Percentiles rank a stretch among this genome's conserved stretches.
Conservation (phyloP, 2,329 filamentous ascomycete species). For the Fonsecaea multimorphosa region DNA sequence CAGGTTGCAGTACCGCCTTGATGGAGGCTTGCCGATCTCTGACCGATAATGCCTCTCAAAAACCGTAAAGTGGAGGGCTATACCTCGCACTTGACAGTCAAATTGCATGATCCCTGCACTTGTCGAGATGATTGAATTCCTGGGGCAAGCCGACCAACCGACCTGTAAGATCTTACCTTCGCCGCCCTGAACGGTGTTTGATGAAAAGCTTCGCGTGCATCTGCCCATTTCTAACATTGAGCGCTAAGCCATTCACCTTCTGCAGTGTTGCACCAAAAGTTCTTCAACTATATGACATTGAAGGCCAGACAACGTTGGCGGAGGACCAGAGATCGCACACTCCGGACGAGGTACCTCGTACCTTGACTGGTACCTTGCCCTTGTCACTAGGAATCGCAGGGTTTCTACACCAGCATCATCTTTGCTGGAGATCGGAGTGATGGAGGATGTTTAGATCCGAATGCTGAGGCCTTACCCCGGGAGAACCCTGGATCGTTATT, state of each 20-base stretch:
- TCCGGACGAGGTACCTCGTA: too few relatives aligned
- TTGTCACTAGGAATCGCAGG: background rate
- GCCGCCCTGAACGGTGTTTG: background rate
- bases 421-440: conserved; percentile 9
- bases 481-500: background rate
- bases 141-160: background rate
- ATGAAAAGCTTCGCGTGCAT: background rate
- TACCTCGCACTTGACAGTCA: background rate
- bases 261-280: background rate
- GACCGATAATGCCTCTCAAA: background rate
- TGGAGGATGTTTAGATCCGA: conserved; percentile 1
- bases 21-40: conserved; percentile 1
- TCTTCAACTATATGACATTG: background rate
- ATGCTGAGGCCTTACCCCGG: background rate
- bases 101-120: conserved; percentile 7
- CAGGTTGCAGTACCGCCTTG: background rate
- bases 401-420: background rate
- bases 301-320: background rate
- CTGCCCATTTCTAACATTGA: background rate
- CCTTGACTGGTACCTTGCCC: background rate
- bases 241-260: background rate
- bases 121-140: background rate
- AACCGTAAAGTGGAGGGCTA: conserved; percentile 6
- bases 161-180: background rate
- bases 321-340: background rate